Evolutionary conservation across 345 rosid genomes (phyloP).

Genomic region (Crucihimalaya himalaica): DNA sequence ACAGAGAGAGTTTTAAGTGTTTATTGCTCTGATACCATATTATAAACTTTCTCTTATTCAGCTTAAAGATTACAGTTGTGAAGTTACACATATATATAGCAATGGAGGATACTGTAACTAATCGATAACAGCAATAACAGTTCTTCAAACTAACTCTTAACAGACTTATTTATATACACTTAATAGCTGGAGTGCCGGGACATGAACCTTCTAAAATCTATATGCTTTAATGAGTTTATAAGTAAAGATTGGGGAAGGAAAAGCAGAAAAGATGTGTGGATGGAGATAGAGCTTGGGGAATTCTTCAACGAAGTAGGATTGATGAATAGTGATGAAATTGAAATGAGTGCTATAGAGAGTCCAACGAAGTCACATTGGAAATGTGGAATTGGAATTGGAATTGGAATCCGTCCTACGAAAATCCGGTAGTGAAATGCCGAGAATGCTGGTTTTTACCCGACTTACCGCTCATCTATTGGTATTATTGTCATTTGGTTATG

Average conservation of each 20-base stretch:
- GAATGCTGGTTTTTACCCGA: neutral
- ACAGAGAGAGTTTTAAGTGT: too few species aligned
- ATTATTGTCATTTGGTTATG: neutral
- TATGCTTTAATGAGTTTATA: neutral
- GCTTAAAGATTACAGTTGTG: too few species aligned
- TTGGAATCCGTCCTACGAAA: neutral
- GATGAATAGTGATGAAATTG: conserved; percentile 23
- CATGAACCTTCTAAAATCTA: neutral
- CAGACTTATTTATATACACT: too few species aligned
- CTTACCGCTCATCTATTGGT: neutral
- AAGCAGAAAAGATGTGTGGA: conserved; percentile 10
- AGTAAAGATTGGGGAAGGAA: neutral
- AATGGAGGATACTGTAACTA: too few species aligned
- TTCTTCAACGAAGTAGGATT: neutral
- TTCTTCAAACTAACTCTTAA: too few species aligned
- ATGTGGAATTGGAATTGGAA: neutral
- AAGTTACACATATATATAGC: too few species aligned
- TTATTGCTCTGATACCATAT: too few species aligned
- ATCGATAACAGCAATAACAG: too few species aligned
- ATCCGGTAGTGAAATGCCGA: neutral
- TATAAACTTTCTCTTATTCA: too few species aligned
- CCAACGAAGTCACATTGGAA: neutral
- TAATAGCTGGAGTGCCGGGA: conserved; percentile 16
- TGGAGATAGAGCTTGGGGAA: neutral
- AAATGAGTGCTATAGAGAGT: neutral